Base-by-base conservation (phyloP, 331 rosid genomes). In the Malus hybrid region DNA sequence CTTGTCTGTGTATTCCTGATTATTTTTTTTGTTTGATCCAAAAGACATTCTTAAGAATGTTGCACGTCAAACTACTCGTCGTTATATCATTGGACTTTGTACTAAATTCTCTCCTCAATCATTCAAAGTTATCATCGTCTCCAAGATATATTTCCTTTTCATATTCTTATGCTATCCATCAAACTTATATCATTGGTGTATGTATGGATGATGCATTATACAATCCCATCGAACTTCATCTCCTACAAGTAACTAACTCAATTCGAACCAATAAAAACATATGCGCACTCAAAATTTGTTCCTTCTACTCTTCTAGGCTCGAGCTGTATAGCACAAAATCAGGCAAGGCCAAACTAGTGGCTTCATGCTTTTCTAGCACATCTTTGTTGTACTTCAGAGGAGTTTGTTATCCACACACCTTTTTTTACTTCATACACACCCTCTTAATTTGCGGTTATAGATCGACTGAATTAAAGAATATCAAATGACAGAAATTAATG, bases 1-100 rank as follows among this genome's bases (percentile, higher is more conserved):
- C 13, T 44, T 65, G 5, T 75, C 15, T 31, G 12, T 28, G 11
- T 12, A 42, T 70, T 65, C 48, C 59, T 20, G 18, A 0, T 8
- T 36, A 0, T 10, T 70, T 65, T 14, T 14, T 29, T 65, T 22
- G 1, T 20, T 33, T 52, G 69, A 73, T 71, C 61, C 63, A 27
- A 11, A 46, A 12, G 13, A 73, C 77, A 71, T 66, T 71, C 81
- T 18, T 27, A 33, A 59, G 74, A 81, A 71, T n/a, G 75, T 71
- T 59, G 42, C 54, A 44, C 15, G 22, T 55, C 24, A 24, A 28
- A 71, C 31, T 31, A 14, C 42, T 27, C 34, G 56, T 50, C n/a
- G n/a, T 15, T 50, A 15, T 50, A 50, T 50, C 56, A 24, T 33
- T 31, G 67, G 64, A 67, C 69, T 67, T 67, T 57, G 55, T 57